Percentiles rank a stretch among this genome's conserved stretches.
phyloP scores from a whole-genome alignment of 352 stramenopile species.

The Nothophytophthora sp. region DNA sequence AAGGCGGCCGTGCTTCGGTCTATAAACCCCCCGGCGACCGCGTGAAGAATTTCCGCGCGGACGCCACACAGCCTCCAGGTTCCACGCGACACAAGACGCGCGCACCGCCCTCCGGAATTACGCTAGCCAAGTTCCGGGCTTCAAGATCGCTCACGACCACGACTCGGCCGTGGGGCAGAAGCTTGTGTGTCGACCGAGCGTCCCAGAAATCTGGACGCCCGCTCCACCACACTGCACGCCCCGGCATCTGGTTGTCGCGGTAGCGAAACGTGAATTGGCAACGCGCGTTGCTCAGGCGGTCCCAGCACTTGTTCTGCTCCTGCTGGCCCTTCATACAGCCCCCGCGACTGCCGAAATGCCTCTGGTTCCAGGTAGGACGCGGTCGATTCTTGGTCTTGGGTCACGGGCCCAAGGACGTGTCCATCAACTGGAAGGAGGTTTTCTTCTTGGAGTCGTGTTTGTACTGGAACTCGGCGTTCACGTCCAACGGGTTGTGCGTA shows the following conservation, averaged over 20 bases:
- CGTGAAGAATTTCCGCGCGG: no score
- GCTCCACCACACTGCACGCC: slow-evolving; percentile 87
- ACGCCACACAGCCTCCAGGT: no score
- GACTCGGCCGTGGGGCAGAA: no score
- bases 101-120: no score
- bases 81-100: no score
- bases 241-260: slow-evolving; percentile 70
- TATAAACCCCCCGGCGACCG: no score
- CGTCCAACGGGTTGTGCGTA: slow-evolving; percentile 80
- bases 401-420: slow-evolving; percentile 90
- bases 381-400: slow-evolving; percentile 78
- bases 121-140: no score
- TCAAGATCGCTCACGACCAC: no score
- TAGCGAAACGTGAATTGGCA: slow-evolving; percentile 65
- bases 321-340: slow-evolving; percentile 80
- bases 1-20: no score
- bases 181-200: no score
- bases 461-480: slow-evolving; percentile 95
- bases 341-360: slow-evolving; percentile 70
- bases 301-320: slow-evolving; percentile 88
- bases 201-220: no score
- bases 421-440: slow-evolving; percentile 92
- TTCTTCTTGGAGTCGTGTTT: slow-evolving; percentile 93
- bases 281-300: slow-evolving; percentile 76
- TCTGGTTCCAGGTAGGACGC: slow-evolving; percentile 84